Base-by-base conservation (phyloP, 208 protist species). In the Wallacemonas sp. region DNA sequence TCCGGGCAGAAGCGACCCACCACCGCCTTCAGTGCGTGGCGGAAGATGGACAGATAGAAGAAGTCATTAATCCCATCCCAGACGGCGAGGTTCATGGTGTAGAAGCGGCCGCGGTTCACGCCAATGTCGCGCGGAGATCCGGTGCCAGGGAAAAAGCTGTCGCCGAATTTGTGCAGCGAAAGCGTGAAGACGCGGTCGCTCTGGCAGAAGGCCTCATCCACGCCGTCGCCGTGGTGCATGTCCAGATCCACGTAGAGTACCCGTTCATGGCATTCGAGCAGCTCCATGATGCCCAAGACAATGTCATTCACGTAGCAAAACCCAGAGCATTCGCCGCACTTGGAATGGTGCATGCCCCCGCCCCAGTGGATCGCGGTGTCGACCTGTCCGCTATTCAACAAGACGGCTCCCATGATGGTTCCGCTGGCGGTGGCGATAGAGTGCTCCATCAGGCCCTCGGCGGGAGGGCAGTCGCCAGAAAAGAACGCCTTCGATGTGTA, bases 291-390 rank as follows among this genome's bases (percentile, higher is more conserved):
- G 9, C 81, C 98, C 24, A 99, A 80, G 2, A 99, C 99, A 70
- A 99, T 99, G 85, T 99, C 99, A 75, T 99, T 99, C 8, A 99
- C 90, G 76, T 99, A 99, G 90, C 99, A 99, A 81, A 99, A 99
- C 12, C 99, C 99, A 39, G 87, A 95, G 49, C 98, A 97, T 85
- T 99, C 96, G 48, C 81, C 83, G 48, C 97, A 98, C 73, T 99
- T 98, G 24, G 98, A 92, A 80, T 99, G 98, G 76, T 99, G 98
- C 72, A 99, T 90, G 21, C 99, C 99, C 36, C 99, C 99, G 36
- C 97, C 92, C 98, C 98, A 99, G 88, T 99, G 99, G 68, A 99
- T 98, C 12, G 98, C 98, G 57, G 79, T 81, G 60, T 94, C 83
- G 26, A 71, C 90, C 33, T 74, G 75, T 3, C 86, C 83, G 65